Conservation (phyloP, 2,329 filamentous ascomycete genomes). For the Zasmidium angulare region DNA sequence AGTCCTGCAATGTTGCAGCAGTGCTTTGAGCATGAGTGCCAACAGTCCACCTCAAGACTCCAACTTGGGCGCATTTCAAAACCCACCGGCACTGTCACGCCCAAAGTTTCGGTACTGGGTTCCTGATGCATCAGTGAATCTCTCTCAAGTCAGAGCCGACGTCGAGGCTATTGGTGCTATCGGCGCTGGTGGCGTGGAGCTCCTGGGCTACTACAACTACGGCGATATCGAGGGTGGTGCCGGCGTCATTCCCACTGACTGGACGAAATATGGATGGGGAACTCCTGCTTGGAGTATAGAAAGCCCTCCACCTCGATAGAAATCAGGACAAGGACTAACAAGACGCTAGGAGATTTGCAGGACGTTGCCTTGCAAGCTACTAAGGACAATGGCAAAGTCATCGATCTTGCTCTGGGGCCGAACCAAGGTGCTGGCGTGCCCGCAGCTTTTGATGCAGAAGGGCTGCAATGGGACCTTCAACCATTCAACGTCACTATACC, state of each 20-base stretch:
- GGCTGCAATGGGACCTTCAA: conserved; percentile 36
- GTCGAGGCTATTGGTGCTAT: conserved; percentile 30
- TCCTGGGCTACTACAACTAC: conserved; percentile 42
- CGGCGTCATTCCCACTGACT: conserved; percentile 31
- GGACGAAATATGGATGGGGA: conserved; percentile 43
- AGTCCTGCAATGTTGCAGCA: too few relatives aligned
- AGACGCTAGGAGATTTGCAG: conserved; percentile 15
- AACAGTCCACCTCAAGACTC: neutral
- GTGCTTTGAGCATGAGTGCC: neutral
- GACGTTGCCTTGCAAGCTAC: conserved; percentile 37
- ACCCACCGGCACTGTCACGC: conserved; percentile 1
- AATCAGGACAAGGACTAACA: too few relatives aligned
- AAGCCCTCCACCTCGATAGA: too few relatives aligned
- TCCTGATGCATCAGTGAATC: conserved; percentile 38
- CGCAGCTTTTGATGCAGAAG: conserved; percentile 32
- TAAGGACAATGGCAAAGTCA: conserved; percentile 31
- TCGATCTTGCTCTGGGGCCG: conserved; percentile 50
- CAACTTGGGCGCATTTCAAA: conserved; percentile 5
- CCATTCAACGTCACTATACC: conserved; percentile 33
- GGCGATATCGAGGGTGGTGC: conserved; percentile 23
- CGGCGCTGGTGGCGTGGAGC: conserved; percentile 41
- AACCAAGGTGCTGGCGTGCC: conserved; percentile 52
- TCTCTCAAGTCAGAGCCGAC: conserved; percentile 28
- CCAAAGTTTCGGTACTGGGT: conserved; percentile 38
- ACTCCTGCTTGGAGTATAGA: conserved; percentile 34